phyloP scores from a whole-genome alignment of 1,284 basidiomycete species.

The Ustilago curta region DNA sequence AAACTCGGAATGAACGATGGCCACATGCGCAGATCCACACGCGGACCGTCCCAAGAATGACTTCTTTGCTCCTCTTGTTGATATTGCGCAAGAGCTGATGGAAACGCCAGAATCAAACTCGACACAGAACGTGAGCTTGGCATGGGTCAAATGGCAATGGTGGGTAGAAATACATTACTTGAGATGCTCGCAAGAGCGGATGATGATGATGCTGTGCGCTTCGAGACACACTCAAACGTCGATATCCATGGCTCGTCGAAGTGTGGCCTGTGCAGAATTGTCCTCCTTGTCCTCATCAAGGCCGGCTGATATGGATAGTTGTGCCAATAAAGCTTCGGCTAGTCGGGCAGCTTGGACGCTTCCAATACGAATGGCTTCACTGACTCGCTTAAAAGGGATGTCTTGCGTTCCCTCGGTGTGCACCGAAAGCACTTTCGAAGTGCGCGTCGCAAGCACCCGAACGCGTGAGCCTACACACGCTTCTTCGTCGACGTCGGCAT shows the following conservation, averaged over 20 bases:
- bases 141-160: neutral
- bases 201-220: neutral
- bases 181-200: neutral
- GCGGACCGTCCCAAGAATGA: no score
- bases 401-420: slow-evolving; percentile 40
- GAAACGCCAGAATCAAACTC: no score
- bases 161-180: slow-evolving; percentile 6
- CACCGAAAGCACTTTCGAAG: slow-evolving; percentile 44
- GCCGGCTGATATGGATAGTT: slow-evolving; percentile 20
- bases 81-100: no score
- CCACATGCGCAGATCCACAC: no score
- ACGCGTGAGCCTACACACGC: slow-evolving; percentile 47
- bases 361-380: slow-evolving; percentile 42
- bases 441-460: slow-evolving; percentile 51
- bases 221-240: slow-evolving; percentile 9
- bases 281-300: slow-evolving; percentile 24
- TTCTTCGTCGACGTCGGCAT: slow-evolving; percentile 61
- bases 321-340: slow-evolving; percentile 35
- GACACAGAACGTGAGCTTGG: no score
- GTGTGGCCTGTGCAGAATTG: neutral
- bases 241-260: slow-evolving; percentile 30
- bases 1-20: no score
- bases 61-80: no score
- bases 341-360: slow-evolving; percentile 42
- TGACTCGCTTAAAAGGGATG: slow-evolving; percentile 45